A percentile compares a stretch with the other conserved stretches of the same genome.
phyloP scores from a whole-genome alignment of 495 filamentous ascomycete genomes.

The Astrocystis sublimbata region DNA sequence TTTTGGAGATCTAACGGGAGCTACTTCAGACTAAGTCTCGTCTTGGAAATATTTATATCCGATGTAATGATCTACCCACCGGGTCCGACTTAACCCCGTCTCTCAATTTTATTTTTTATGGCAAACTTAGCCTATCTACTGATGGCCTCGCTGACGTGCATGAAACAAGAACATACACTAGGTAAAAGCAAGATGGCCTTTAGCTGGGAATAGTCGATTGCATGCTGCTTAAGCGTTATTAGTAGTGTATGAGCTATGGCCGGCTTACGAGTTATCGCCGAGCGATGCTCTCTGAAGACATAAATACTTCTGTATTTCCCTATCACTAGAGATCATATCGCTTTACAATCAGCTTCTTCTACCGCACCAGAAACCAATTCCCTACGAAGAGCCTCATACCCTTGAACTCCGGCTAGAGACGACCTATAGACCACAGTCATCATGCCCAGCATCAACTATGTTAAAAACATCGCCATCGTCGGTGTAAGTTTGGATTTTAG shows the following conservation, averaged over 20 bases:
- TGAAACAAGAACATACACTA: background rate
- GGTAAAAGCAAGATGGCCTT: too few species aligned
- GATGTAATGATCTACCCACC: background rate
- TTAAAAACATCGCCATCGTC: conserved; percentile 52
- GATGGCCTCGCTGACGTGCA: background rate
- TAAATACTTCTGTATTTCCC: too few species aligned
- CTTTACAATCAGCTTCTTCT: background rate
- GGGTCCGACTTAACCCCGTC: background rate
- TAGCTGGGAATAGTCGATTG: too few species aligned
- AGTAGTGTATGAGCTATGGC: too few species aligned
- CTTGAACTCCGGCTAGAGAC: background rate
- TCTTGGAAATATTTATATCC: conserved; percentile 5
- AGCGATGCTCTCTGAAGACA: too few species aligned
- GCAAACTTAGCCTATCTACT: background rate
- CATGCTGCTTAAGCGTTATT: too few species aligned
- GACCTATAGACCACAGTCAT: background rate
- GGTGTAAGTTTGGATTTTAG: conserved; percentile 39
- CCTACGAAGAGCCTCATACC: background rate
- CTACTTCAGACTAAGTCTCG: background rate
- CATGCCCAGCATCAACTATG: conserved; percentile 37
- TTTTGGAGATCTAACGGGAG: background rate
- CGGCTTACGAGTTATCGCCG: too few species aligned
- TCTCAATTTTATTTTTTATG: background rate
- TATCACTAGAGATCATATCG: background rate
- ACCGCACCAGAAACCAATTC: background rate